Conservation (phyloP, 2,329 filamentous ascomycete species). For the Thelonectria blattea region DNA sequence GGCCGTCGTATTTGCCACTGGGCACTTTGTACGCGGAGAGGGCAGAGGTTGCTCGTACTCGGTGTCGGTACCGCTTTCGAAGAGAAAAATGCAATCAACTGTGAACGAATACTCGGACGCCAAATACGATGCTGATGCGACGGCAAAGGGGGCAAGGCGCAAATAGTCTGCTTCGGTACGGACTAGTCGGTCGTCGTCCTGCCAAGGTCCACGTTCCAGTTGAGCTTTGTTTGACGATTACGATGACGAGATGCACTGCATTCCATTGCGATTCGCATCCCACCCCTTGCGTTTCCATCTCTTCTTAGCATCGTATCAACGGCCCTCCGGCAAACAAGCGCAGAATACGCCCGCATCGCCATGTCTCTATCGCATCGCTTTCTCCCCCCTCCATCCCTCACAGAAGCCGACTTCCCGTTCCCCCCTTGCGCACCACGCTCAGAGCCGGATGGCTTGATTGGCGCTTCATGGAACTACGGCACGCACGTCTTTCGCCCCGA, state of each 20-base stretch:
- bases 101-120: neutral
- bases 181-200: neutral
- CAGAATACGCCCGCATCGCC: neutral
- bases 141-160: neutral
- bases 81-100: neutral
- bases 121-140: neutral
- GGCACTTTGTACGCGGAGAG: neutral
- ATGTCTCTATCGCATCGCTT: neutral
- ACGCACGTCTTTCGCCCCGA: constrained; percentile 2
- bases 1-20: neutral
- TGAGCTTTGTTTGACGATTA: neutral
- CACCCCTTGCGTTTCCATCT: neutral
- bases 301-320: too few relatives aligned
- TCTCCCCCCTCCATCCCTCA: neutral
- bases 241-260: neutral
- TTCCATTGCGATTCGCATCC: neutral
- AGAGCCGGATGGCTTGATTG: neutral
- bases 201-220: too few relatives aligned
- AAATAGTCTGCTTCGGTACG: neutral
- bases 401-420: neutral
- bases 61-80: neutral
- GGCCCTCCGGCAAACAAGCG: neutral
- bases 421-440: neutral
- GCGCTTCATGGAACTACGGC: neutral
- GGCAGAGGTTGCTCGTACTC: neutral